These are phyloP conservation scores for Trichoderma orchidacearum DNA, from an alignment of 495 filamentous ascomycete genomes.

Conservation along the genomic window DNA sequence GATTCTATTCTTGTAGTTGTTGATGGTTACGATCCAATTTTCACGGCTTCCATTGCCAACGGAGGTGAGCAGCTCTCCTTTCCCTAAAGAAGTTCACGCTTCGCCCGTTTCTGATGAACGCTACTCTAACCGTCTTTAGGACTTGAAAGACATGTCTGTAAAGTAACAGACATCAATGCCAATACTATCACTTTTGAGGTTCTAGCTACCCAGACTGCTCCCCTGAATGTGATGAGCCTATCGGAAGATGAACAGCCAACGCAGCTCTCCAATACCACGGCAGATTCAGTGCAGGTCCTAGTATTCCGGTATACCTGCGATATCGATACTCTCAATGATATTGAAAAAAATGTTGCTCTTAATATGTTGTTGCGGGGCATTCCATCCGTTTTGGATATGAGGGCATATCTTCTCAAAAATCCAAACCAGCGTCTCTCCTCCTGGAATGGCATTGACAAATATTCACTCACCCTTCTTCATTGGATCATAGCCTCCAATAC, in stretches of 20 bases:
- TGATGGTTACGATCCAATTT: neutral
- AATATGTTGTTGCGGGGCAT: conserved; percentile 50
- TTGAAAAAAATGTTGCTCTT: conserved; percentile 35
- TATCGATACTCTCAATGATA: conserved; percentile 15
- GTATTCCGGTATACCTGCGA: conserved; percentile 2
- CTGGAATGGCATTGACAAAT: conserved; percentile 53
- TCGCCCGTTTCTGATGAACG: too few species aligned
- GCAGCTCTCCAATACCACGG: neutral
- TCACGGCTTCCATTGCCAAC: neutral
- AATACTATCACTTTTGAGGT: neutral
- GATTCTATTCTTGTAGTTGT: neutral
- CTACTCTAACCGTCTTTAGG: neutral
- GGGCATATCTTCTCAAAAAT: conserved; percentile 35
- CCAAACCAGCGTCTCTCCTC: conserved; percentile 31
- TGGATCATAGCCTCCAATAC: conserved; percentile 91
- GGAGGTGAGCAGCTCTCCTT: neutral
- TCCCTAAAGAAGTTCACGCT: too few species aligned
- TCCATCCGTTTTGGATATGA: conserved; percentile 53
- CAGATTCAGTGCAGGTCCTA: neutral
- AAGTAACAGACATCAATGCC: neutral
- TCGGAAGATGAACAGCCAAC: neutral
- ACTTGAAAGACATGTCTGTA: neutral
- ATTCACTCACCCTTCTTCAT: conserved; percentile 55
- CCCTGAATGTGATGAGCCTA: neutral
- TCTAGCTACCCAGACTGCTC: neutral